Evolutionary conservation across 257 asterid genomes (phyloP).

Genomic region (Fraxinus excelsior): DNA sequence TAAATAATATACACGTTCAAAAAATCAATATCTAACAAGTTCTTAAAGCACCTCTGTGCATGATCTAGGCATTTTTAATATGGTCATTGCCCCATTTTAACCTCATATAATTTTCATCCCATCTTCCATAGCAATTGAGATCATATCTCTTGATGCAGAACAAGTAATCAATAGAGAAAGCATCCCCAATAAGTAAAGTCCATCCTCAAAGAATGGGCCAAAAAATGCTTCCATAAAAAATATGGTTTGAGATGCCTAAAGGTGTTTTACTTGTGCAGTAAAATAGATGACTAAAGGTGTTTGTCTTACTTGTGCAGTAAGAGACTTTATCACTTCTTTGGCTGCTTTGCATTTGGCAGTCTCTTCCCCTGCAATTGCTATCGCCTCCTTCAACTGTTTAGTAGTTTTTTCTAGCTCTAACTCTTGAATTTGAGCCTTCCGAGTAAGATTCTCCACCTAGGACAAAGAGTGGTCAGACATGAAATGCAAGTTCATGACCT

Average conservation of each 20-base stretch:
- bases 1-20: not conserved
- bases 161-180: constrained; percentile 5
- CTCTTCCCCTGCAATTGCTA: constrained; percentile 87
- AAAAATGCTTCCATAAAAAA: not conserved
- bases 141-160: not conserved
- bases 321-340: constrained; percentile 95
- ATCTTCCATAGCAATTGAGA: constrained; percentile 3
- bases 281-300: constrained; percentile 26
- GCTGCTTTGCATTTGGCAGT: constrained; percentile 96
- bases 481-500: constrained; percentile 6
- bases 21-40: not conserved
- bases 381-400: constrained; percentile 83
- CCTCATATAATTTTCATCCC: constrained; percentile 12
- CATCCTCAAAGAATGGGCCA: not conserved
- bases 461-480: constrained; percentile 26
- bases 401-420: constrained; percentile 75
- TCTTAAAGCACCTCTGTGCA: constrained; percentile 5
- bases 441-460: constrained; percentile 76
- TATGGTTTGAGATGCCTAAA: constrained; percentile 7
- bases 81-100: not conserved
- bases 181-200: not conserved
- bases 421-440: constrained; percentile 81
- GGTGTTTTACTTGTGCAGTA: constrained; percentile 71
- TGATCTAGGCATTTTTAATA: constrained; percentile 1
- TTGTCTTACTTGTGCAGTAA: constrained; percentile 81